Evolutionary conservation across 1,284 basidiomycete species (phyloP), one percentile per base, ranked within the genome.

Genomic region (Termitomyces sp.): DNA sequence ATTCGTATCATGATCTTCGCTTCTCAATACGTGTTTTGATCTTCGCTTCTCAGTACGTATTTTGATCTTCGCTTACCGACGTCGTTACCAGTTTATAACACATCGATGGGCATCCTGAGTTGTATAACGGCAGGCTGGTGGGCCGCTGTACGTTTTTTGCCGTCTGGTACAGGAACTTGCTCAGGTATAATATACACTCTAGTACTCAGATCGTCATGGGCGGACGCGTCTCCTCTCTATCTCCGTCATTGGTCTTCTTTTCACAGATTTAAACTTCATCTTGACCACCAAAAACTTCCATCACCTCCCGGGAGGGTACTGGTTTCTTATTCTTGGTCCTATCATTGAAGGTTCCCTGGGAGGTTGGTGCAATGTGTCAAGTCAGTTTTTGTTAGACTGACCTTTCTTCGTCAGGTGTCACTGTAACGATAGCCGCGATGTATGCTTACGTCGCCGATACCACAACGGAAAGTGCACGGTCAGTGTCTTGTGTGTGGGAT

Each of bases 91-190:
- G 86, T 78, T 31, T 82, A 92, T 66, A 74, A 79, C 0, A 75
- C 86, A 1, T 74, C 78, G n/a, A 84, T 82, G 72, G 94, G 93
- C 7, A 68, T 92, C 42, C 73, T 90, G 17, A 76, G 78, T 40
- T 85, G 83, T 62, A 64, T 94, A 41, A 94, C 91, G 0, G 87
- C 89, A 4, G 91, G 83, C 2, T 92, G 84, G 79, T 96, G 94
- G 94, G 88, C 89, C 50, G 79, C 85, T 49, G 86, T 86, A 67
- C 59, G 80, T 58, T 53, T 30, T 21, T 33, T 24, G 19, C 43
- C 19, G 46, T 17, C 8, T n/a, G 55, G n/a, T 53, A 7, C 21
- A 43, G 31, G 28, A 33, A n/a, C 38, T 58, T 26, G 36, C 34
- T 49, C 17, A 26, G 55, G 41, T 30, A 33, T 39, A 42, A 28